phyloP scores from a whole-genome alignment of 345 rosid genomes.

The Melaleuca alternifolia region DNA sequence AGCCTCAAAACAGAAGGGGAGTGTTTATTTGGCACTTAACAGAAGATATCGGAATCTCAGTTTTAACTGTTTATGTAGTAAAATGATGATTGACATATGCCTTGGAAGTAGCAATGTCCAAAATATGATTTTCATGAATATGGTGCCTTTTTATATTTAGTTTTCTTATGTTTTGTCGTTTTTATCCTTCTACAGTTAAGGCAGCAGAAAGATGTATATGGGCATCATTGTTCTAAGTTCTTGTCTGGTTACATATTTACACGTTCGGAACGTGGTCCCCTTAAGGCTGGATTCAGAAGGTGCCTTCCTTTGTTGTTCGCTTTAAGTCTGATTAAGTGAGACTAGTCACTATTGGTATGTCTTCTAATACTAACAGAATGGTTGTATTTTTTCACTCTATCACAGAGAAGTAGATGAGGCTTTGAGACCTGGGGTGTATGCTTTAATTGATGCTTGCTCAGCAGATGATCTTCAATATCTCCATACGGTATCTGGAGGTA shows the following conservation, averaged over 20 bases:
- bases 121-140: background rate
- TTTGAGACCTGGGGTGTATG: constrained; percentile 80
- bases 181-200: constrained; percentile 40
- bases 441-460: constrained; percentile 78
- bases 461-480: constrained; percentile 76
- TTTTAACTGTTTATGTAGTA: background rate
- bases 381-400: background rate
- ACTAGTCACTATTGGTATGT: background rate
- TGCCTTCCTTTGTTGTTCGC: constrained; percentile 3
- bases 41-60: background rate
- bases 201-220: constrained; percentile 73
- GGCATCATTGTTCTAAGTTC: constrained; percentile 66
- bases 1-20: background rate
- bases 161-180: constrained; percentile 4
- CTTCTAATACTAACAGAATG: background rate
- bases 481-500: constrained; percentile 84
- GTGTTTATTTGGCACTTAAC: background rate
- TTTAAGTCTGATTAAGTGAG: background rate
- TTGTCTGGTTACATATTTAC: constrained; percentile 67
- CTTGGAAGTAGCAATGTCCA: background rate
- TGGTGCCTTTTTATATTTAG: background rate
- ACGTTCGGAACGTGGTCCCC: constrained; percentile 70
- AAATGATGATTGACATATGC: background rate
- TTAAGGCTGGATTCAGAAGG: constrained; percentile 75
- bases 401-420: constrained; percentile 89